Conservation (phyloP, 1,284 basidiomycete species). For the Amylostereum areolatum region DNA sequence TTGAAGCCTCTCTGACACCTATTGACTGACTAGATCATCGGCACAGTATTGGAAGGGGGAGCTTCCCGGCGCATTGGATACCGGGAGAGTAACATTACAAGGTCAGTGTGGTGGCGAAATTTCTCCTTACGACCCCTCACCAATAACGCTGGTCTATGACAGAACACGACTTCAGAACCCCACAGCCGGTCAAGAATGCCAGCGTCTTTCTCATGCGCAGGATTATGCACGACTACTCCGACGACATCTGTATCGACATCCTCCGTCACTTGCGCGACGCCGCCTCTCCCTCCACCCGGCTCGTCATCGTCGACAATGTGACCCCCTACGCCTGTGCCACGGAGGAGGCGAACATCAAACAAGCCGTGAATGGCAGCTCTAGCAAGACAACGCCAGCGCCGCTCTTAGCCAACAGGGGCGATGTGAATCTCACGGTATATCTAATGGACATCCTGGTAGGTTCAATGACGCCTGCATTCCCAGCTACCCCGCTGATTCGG, state of each 20-base stretch:
- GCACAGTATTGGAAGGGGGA: neutral
- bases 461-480: neutral
- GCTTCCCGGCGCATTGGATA: neutral
- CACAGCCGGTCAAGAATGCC: neutral
- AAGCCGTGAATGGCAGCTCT: neutral
- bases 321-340: constrained; percentile 6
- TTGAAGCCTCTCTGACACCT: neutral
- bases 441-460: neutral
- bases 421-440: neutral
- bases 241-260: neutral
- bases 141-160: neutral
- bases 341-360: neutral
- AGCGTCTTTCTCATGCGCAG: neutral
- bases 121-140: neutral
- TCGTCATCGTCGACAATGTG: neutral
- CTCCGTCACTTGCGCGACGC: neutral
- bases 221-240: neutral
- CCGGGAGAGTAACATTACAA: neutral
- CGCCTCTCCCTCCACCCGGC: neutral
- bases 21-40: neutral
- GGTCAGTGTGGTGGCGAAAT: neutral
- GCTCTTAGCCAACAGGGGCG: neutral
- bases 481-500: too few species aligned
- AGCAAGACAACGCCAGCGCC: neutral
- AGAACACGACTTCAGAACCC: neutral